These are phyloP conservation scores for Phascolomyces articulosus DNA, from an alignment of 371 early-diverging fungal species.

Conservation along the genomic window DNA sequence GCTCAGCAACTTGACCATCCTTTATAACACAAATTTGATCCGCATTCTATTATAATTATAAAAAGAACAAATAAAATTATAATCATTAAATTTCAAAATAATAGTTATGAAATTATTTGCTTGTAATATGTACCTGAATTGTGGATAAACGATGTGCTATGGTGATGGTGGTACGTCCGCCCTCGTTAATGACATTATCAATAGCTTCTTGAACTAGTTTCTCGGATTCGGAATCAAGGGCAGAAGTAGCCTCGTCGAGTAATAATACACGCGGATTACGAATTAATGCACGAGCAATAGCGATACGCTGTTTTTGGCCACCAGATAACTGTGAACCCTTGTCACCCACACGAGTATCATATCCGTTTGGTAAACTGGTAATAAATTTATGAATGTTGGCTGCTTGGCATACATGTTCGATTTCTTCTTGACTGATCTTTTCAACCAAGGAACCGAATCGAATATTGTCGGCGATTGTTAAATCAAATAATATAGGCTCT, in stretches of 20 bases:
- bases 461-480: slow-evolving; percentile 82
- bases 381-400: slow-evolving; percentile 85
- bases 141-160: slow-evolving; percentile 76
- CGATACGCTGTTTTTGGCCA: slow-evolving; percentile 87
- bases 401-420: slow-evolving; percentile 60
- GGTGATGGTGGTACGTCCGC: slow-evolving; percentile 63
- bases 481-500: slow-evolving; percentile 83
- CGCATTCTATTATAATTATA: slow-evolving; percentile 38
- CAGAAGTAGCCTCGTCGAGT: slow-evolving; percentile 95
- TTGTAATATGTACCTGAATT: slow-evolving; percentile 38
- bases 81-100: too few relatives aligned
- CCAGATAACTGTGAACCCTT: slow-evolving; percentile 78
- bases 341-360: slow-evolving; percentile 81
- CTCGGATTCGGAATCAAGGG: slow-evolving; percentile 90
- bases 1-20: slow-evolving; percentile 78
- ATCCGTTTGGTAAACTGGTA: slow-evolving; percentile 65
- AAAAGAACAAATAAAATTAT: slow-evolving; percentile 36
- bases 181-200: slow-evolving; percentile 64
- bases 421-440: slow-evolving; percentile 53
- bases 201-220: slow-evolving; percentile 85
- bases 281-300: slow-evolving; percentile 47
- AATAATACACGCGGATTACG: slow-evolving; percentile 48
- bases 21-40: slow-evolving; percentile 81
- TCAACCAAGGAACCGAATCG: slow-evolving; percentile 63
- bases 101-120: too few relatives aligned